These are phyloP conservation scores for Russula sp. DNA, from an alignment of 768 basidiomycete species.

Conservation along the genomic window DNA sequence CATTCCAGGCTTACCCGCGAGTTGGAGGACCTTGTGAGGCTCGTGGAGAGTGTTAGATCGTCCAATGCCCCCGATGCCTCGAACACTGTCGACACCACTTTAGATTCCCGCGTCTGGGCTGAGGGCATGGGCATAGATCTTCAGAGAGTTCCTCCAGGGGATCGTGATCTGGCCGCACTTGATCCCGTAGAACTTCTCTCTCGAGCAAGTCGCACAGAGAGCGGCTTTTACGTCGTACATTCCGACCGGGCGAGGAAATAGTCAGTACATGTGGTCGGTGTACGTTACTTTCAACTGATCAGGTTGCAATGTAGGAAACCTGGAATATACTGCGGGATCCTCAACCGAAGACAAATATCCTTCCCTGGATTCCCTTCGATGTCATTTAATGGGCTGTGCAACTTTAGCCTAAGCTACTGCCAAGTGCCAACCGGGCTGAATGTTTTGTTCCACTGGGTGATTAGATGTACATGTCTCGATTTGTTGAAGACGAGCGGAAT, in stretches of 20 bases:
- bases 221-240: constrained; percentile 65
- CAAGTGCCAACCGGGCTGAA: not conserved
- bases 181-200: constrained; percentile 48
- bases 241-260: constrained; percentile 33
- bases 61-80: constrained; percentile 41
- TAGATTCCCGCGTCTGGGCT: constrained; percentile 46
- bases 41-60: constrained; percentile 80
- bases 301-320: constrained; percentile 7
- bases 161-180: constrained; percentile 32
- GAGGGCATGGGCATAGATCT: constrained; percentile 40
- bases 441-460: not conserved
- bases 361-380: too few species aligned
- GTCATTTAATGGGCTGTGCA: not conserved
- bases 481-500: not conserved
- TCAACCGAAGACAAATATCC: not conserved
- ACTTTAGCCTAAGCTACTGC: not conserved
- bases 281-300: constrained; percentile 4
- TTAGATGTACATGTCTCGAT: not conserved
- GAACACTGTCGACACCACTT: constrained; percentile 21
- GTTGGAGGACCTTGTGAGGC: constrained; percentile 65
- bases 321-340: constrained; percentile 31
- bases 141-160: constrained; percentile 1
- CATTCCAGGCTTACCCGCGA: constrained; percentile 52
- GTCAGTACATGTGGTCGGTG: constrained; percentile 13
- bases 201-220: constrained; percentile 48